Evolutionary conservation across 139 green algal genomes (phyloP).

Genomic region (Micromonas commoda): DNA sequence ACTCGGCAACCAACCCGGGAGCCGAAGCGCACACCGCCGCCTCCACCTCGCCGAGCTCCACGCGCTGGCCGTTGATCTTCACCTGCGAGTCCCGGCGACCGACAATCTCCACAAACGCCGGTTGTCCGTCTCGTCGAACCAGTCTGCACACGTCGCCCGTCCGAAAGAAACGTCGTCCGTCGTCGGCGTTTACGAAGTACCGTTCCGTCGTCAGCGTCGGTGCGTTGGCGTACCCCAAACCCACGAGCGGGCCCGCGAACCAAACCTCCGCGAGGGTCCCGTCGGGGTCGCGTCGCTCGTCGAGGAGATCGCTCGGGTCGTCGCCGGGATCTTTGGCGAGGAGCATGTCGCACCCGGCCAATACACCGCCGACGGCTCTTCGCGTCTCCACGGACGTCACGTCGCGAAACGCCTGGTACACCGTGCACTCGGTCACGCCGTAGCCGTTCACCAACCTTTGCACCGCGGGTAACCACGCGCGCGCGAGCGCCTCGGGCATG

Average conservation of each 20-base stretch:
- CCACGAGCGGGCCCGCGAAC: neutral
- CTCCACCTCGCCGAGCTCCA: conserved; percentile 43
- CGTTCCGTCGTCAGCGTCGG: neutral
- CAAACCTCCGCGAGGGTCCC: neutral
- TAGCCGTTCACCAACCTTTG: conserved; percentile 13
- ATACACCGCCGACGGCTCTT: neutral
- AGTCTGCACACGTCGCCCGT: conserved; percentile 9
- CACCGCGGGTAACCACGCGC: neutral
- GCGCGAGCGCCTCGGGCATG: neutral
- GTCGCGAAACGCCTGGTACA: conserved; percentile 17
- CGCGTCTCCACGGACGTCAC: neutral
- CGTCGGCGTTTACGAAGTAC: neutral
- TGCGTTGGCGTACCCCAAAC: conserved; percentile 2
- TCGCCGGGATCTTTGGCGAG: conserved; percentile 4
- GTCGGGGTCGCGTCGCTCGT: neutral
- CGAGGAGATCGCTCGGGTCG: neutral
- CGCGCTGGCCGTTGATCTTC: conserved; percentile 36
- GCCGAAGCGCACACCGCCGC: neutral
- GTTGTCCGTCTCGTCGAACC: conserved; percentile 2
- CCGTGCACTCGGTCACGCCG: conserved; percentile 20
- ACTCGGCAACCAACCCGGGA: neutral
- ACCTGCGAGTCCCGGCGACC: conserved; percentile 33
- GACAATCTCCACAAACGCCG: neutral
- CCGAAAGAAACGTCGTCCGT: neutral
- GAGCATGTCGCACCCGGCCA: neutral